phyloP scores from a whole-genome alignment of 1,139 yeast genomes.

The Lodderomyces jiufengensis region DNA sequence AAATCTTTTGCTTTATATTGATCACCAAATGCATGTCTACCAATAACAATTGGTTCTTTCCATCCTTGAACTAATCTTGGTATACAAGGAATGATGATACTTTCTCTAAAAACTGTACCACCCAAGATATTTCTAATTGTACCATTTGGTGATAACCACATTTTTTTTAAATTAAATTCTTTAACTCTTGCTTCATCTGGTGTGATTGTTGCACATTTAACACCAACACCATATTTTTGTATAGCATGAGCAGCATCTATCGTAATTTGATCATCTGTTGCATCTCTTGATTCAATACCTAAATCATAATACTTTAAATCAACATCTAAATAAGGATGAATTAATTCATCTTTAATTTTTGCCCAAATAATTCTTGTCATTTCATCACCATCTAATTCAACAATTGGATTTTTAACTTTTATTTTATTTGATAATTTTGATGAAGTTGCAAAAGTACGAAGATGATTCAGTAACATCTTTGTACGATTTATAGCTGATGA shows the following conservation, averaged over 20 bases:
- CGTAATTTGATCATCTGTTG: slow-evolving; percentile 70
- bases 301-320: slow-evolving; percentile 75
- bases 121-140: slow-evolving; percentile 78
- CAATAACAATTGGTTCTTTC: slow-evolving; percentile 80
- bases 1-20: slow-evolving; percentile 81
- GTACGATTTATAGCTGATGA: slow-evolving; percentile 13
- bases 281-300: slow-evolving; percentile 67
- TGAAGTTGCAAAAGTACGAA: slow-evolving; percentile 23
- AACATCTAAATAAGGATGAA: slow-evolving; percentile 66
- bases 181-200: slow-evolving; percentile 81
- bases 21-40: slow-evolving; percentile 85
- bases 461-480: slow-evolving; percentile 11
- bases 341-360: slow-evolving; percentile 64
- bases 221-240: slow-evolving; percentile 72
- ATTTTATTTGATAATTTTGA: slow-evolving; percentile 45
- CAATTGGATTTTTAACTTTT: slow-evolving; percentile 67
- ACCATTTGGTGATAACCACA: slow-evolving; percentile 88
- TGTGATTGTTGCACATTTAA: slow-evolving; percentile 83
- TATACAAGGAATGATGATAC: slow-evolving; percentile 71
- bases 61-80: slow-evolving; percentile 76
- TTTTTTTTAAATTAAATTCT: slow-evolving; percentile 69
- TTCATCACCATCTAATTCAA: slow-evolving; percentile 83
- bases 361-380: slow-evolving; percentile 86
- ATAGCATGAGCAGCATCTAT: slow-evolving; percentile 75
- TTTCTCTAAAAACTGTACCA: slow-evolving; percentile 83